Conservation (phyloP, 2,329 filamentous ascomycete genomes). For the Hymenotorrendiella dingleyae region DNA sequence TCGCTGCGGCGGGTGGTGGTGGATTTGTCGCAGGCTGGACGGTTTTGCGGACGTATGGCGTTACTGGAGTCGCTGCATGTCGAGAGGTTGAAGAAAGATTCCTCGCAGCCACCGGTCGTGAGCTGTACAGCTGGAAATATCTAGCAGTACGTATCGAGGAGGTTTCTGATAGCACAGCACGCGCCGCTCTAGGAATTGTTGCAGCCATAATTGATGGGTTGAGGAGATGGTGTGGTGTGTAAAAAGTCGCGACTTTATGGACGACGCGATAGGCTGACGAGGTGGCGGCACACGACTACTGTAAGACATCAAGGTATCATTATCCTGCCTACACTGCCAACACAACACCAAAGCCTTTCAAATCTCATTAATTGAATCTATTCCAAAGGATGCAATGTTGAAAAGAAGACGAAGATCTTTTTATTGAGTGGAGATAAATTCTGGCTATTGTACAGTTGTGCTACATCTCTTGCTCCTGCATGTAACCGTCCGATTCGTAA, state of each 20-base stretch:
- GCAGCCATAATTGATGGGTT: conserved; percentile 16
- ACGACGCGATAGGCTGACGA: too few relatives aligned
- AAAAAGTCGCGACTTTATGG: not conserved
- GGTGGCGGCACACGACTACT: too few relatives aligned
- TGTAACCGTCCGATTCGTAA: not conserved
- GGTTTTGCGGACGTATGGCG: conserved; percentile 22
- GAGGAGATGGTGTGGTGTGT: conserved; percentile 2
- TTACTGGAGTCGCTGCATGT: conserved; percentile 20
- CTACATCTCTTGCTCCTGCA: not conserved
- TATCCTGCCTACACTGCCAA: too few relatives aligned
- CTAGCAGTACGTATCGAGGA: conserved; percentile 3
- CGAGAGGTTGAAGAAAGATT: conserved; percentile 19
- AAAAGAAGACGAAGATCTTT: too few relatives aligned
- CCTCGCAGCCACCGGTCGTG: conserved; percentile 6
- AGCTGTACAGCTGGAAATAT: too few relatives aligned
- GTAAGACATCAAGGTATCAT: too few relatives aligned
- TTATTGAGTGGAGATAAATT: not conserved
- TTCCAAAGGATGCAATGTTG: too few relatives aligned
- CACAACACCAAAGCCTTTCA: too few relatives aligned
- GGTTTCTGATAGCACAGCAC: conserved; percentile 17
- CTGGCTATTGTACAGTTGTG: not conserved
- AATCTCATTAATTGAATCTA: too few relatives aligned
- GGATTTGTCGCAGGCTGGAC: conserved; percentile 5
- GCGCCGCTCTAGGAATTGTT: conserved; percentile 19
- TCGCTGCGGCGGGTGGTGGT: not conserved